Base-by-base conservation (phyloP, 1,139 yeast species). In the Yamadazyma epiphylla region DNA sequence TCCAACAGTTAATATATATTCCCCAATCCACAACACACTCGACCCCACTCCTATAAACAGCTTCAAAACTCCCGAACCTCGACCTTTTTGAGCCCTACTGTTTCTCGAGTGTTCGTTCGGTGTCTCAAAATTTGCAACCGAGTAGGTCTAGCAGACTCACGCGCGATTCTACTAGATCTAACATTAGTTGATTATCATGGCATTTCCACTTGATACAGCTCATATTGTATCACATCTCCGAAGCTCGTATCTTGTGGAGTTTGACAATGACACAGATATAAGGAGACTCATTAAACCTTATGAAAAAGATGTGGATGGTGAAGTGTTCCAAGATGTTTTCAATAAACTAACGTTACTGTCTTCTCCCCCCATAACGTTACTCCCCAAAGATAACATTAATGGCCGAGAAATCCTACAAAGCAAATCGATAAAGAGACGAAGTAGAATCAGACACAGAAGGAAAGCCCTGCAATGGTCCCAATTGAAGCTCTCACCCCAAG, bases 361-460 rank as follows among this genome's bases (percentile, higher is more conserved):
- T 4, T 62, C 69, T 1, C 70, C 70, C 0, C 70, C 70, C 1
- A 62, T 64, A 5, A 41, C 56, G 4, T 55, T 62, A 28, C 22
- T 33, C 13, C 4, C 19, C 5, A 12, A 16, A 11, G 26, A 17
- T 17, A 8, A 25, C 3, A 12, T 8, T 9, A 10, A 22, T 24
- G 22, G n/a, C 13, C 12, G 13, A 2, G 27, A 21, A 12, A 15
- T 23, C 16, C 5, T 7, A 5, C 14, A 14, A 12, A 23, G 21
- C 14, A 10, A 33, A 26, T 16, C 6, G 20, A 10, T 17, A 12
- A 35, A 30, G 23, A 35, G 38, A 25, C 29, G 31, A 9, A 35
- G 37, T 20, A 33, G 22, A 22, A 33, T 36, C 33, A 37, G 39
- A 31, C 38, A 27, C 9, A 33, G 27, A 25, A 26, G 26, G 16